Conservation (phyloP, 176 grass and related monocot species). For the Bothriochloa decipiens region DNA sequence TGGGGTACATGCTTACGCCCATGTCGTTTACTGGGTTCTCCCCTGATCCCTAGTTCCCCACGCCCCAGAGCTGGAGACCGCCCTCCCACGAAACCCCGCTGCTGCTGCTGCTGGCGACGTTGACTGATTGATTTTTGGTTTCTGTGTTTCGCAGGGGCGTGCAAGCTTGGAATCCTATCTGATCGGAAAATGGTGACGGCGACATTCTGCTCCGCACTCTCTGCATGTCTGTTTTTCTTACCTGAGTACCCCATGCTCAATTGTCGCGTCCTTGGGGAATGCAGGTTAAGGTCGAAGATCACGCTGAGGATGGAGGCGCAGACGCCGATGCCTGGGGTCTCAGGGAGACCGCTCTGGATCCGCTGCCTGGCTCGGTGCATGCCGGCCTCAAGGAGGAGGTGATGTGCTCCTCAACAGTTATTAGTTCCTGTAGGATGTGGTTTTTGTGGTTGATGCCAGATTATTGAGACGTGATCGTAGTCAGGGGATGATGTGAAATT, state of each 20-base stretch:
- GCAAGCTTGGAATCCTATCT: not conserved
- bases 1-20: not conserved
- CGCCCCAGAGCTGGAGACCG: not conserved
- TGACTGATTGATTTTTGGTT: not conserved
- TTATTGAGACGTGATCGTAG: not conserved
- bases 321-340: not conserved
- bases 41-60: not conserved
- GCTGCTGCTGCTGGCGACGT: not conserved
- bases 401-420: constrained; percentile 1
- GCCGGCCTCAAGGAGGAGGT: constrained; percentile 46
- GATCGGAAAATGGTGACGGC: constrained; percentile 32
- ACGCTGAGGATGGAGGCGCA: constrained; percentile 15
- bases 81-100: not conserved
- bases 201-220: not conserved
- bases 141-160: constrained; percentile 6
- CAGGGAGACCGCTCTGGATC: not conserved
- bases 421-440: not conserved
- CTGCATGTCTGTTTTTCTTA: not conserved
- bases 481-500: no score
- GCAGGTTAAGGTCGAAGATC: constrained; percentile 82
- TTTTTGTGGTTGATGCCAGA: not conserved
- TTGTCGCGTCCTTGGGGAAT: not conserved
- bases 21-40: not conserved
- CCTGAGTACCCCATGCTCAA: not conserved
- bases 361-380: constrained; percentile 1